These are phyloP conservation scores for Mycosphaerella sp. DNA, from an alignment of 2,329 filamentous ascomycete species.

Conservation along the genomic window DNA sequence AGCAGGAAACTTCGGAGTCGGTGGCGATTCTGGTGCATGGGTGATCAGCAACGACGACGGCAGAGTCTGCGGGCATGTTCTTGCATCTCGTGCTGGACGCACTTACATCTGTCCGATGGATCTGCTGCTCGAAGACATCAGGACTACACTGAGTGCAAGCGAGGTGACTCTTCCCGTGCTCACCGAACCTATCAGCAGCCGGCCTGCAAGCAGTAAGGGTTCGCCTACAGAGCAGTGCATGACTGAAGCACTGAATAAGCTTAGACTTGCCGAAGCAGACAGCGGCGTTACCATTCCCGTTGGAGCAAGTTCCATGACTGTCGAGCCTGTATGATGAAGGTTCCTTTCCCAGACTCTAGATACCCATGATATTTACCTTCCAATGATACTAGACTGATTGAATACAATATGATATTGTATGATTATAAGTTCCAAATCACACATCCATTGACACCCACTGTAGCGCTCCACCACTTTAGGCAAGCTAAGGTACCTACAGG, in stretches of 20 bases:
- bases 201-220: slow-evolving; percentile 5
- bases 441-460: background rate
- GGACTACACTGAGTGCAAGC: slow-evolving; percentile 63
- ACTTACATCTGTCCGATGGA: slow-evolving; percentile 97
- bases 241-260: slow-evolving; percentile 19
- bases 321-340: slow-evolving; percentile 18
- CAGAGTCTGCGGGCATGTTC: slow-evolving; percentile 78
- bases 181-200: slow-evolving; percentile 23
- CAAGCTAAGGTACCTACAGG: no score
- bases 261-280: slow-evolving; percentile 18
- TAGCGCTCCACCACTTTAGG: background rate
- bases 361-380: background rate
- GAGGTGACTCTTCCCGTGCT: slow-evolving; percentile 66
- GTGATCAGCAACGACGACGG: slow-evolving; percentile 75
- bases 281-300: slow-evolving; percentile 21
- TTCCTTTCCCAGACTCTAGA: no score
- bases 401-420: background rate
- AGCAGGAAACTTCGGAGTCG: slow-evolving; percentile 57
- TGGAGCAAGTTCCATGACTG: slow-evolving; percentile 12
- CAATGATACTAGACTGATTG: background rate
- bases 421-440: background rate
- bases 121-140: slow-evolving; percentile 77
- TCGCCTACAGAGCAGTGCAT: slow-evolving; percentile 15
- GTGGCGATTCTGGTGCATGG: slow-evolving; percentile 91
- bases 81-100: slow-evolving; percentile 67